These are phyloP conservation scores for Noccaea bulbosa DNA, from an alignment of 345 rosid species.

Conservation along the genomic window DNA sequence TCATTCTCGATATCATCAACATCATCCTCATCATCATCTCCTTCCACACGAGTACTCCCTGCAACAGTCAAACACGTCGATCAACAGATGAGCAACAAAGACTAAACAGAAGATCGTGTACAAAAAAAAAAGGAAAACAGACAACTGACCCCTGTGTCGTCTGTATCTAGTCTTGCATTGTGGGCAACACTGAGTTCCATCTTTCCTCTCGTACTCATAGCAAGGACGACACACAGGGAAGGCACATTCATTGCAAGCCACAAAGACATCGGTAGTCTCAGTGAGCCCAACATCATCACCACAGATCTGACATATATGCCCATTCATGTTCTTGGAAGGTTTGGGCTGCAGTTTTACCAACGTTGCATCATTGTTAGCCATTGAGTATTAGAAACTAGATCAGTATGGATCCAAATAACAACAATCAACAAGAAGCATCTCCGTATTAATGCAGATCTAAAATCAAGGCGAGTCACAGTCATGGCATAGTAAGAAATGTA, in stretches of 20 bases:
- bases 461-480: neutral
- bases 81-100: conserved; percentile 14
- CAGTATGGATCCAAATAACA: neutral
- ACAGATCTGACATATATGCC: conserved; percentile 93
- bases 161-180: conserved; percentile 99
- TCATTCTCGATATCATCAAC: conserved; percentile 97
- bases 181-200: conserved; percentile 97
- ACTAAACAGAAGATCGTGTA: neutral
- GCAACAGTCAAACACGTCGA: conserved; percentile 29
- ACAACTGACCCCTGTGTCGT: conserved; percentile 78
- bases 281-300: conserved; percentile 81
- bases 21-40: conserved; percentile 98
- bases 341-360: conserved; percentile 60
- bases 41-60: conserved; percentile 96
- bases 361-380: conserved; percentile 31
- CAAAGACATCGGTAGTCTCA: conserved; percentile 73
- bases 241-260: conserved; percentile 98
- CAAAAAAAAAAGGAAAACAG: neutral
- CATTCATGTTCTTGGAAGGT: conserved; percentile 72
- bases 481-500: neutral
- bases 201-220: conserved; percentile 97
- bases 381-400: conserved; percentile 10
- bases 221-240: conserved; percentile 99
- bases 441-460: conserved; percentile 21
- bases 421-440: conserved; percentile 10